Percentiles rank a stretch among this genome's conserved stretches.
Evolutionary conservation across 331 rosid genomes (phyloP).

Genomic region (Dryas integrifolia): DNA sequence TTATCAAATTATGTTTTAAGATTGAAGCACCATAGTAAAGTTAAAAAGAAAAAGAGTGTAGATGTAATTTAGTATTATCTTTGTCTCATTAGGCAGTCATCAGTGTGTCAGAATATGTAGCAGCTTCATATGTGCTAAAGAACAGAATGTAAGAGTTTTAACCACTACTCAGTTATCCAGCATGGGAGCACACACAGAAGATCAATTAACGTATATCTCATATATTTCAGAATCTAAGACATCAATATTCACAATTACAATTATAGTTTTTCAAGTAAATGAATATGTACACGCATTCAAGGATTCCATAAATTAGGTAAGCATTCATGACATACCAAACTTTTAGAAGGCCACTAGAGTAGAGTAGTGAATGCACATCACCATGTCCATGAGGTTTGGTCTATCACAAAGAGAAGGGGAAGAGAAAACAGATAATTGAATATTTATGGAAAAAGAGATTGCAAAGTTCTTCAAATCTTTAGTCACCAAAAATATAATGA

Average conservation of each 20-base stretch:
- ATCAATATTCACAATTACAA: not conserved
- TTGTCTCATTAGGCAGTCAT: not conserved
- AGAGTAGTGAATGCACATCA: conserved; percentile 89
- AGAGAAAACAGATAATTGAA: conserved; percentile 15
- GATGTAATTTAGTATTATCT: not conserved
- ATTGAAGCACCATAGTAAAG: not conserved
- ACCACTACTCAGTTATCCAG: not conserved
- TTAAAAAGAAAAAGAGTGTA: not conserved
- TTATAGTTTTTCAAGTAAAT: not conserved
- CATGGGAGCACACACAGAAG: not conserved
- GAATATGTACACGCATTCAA: conserved; percentile 7
- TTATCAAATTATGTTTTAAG: not conserved
- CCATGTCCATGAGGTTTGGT: conserved; percentile 99
- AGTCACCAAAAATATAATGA: not conserved
- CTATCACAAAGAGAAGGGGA: conserved; percentile 41
- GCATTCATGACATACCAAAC: conserved; percentile 55
- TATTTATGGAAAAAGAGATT: not conserved
- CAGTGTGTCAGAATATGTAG: not conserved
- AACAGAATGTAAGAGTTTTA: not conserved
- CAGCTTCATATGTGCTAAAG: not conserved
- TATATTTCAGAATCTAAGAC: not conserved
- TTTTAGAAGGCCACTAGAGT: conserved; percentile 85
- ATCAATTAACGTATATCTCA: not conserved
- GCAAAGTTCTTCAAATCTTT: not conserved
- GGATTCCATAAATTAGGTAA: conserved; percentile 17